Base-by-base conservation (phyloP, 2,329 filamentous ascomycete species). In the Fusarium sp. region DNA sequence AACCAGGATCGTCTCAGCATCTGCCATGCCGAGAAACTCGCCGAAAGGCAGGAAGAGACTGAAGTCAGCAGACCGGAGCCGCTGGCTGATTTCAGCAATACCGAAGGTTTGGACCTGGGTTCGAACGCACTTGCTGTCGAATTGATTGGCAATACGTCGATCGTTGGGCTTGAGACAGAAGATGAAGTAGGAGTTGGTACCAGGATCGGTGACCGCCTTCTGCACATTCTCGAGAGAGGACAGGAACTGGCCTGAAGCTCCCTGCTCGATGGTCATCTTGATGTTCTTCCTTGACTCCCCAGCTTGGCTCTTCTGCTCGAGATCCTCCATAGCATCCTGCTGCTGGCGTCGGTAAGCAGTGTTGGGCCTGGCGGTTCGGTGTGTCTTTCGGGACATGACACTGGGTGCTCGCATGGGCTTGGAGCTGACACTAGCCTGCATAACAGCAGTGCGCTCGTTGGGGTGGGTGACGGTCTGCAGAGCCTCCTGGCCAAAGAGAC, bases 121-220 rank as follows among this genome's bases (percentile, higher is more conserved):
- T 5, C 97, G 92, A 25, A 99, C 97, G 81, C 97, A 99, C 83
- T 98, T 98, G 89, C 95, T 98, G 83, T 99, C 97, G 78, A 98
- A 99, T 80, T 99, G 97, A 77, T 99, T 99, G 71, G 97, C 96
- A 75, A 99, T 99, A 59, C 97, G 92, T 63, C 97, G 91, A 81
- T 99, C 97, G 77, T 99, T 99, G 25, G 97, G 96, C 84, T 99
- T 99, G 73, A 99, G 85, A 80, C 97, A 99, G 84, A 99, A 98
- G 52, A 99, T 90, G 78, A 98, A 98, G 84, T 99, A 99, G 1
- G 93, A 91, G 79, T 99, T 99, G 13, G 95, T 94, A 79, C 95
- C 94, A 5, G 92, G 90, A 3, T 94, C 91, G 3, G 91, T 93
- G 52, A 99, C 87, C 3, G 95, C 95, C 78, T 96, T 95, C 68